phyloP scores from a whole-genome alignment of 2,329 filamentous ascomycete genomes.

The Passalora sequoiae region DNA sequence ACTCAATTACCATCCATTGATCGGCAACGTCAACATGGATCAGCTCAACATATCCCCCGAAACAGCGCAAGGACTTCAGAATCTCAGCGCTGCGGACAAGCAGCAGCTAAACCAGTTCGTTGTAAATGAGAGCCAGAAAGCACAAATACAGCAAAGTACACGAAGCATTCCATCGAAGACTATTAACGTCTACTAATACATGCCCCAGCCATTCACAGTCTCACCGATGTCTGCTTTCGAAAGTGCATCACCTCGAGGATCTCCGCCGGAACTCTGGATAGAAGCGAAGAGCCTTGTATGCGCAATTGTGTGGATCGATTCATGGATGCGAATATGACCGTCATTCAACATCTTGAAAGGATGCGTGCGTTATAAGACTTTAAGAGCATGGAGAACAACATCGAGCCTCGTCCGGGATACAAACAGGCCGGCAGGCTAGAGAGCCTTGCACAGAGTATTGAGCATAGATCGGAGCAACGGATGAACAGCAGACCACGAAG shows the following conservation, averaged over 20 bases:
- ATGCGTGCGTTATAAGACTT: slow-evolving; percentile 36
- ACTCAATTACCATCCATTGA: no score
- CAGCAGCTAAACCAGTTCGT: slow-evolving; percentile 83
- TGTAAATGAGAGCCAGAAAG: slow-evolving; percentile 77
- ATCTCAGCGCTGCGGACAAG: slow-evolving; percentile 46
- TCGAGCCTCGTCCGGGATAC: no score
- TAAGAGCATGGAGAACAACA: no score
- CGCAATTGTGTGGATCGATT: slow-evolving; percentile 92
- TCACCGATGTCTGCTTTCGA: slow-evolving; percentile 65
- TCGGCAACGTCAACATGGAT: no score
- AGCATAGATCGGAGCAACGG: no score
- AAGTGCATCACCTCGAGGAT: slow-evolving; percentile 81
- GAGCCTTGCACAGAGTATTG: no score
- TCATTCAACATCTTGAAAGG: slow-evolving; percentile 77
- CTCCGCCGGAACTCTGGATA: slow-evolving; percentile 66
- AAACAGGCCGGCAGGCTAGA: no score
- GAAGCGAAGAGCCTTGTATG: slow-evolving; percentile 74
- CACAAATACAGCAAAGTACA: slow-evolving; percentile 55
- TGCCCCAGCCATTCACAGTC: slow-evolving; percentile 15
- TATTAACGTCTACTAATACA: neutral
- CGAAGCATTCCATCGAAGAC: neutral
- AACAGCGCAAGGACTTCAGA: slow-evolving; percentile 23
- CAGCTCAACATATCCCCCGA: slow-evolving; percentile 26
- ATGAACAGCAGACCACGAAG: no score
- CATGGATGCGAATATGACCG: slow-evolving; percentile 78